Conservation (phyloP, 768 basidiomycete species). For the Tulasnella sp. region DNA sequence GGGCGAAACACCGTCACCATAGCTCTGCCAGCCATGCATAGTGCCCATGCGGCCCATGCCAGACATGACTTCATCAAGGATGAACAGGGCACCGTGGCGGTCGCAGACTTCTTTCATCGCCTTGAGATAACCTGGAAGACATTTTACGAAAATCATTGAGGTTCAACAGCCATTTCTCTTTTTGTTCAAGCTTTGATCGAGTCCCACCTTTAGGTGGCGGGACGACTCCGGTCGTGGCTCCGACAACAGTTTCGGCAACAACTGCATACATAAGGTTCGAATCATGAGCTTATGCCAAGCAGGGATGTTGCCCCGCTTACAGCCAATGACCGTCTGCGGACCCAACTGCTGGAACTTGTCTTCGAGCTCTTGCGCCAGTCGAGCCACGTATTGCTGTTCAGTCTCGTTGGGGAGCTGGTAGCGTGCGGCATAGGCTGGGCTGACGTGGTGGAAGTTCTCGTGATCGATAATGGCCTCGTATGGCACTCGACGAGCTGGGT, state of each 20-base stretch:
- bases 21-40: conserved; percentile 75
- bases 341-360: conserved; percentile 76
- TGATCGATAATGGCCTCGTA: conserved; percentile 57
- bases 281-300: not conserved
- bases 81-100: conserved; percentile 44
- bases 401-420: conserved; percentile 60
- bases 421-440: conserved; percentile 78
- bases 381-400: conserved; percentile 68
- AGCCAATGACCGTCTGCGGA: conserved; percentile 71
- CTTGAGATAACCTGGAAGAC: conserved; percentile 4
- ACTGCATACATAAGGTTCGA: conserved; percentile 35
- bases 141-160: no score
- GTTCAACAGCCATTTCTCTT: no score
- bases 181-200: no score
- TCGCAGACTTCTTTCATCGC: conserved; percentile 43
- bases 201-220: conserved; percentile 80
- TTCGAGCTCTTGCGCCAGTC: conserved; percentile 71
- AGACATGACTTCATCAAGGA: conserved; percentile 87
- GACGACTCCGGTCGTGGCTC: conserved; percentile 70
- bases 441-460: conserved; percentile 70
- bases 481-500: conserved; percentile 56
- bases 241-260: conserved; percentile 78
- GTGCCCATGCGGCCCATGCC: conserved; percentile 90
- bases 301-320: conserved; percentile 33
- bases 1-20: conserved; percentile 65